Conservation (phyloP, 805 yeast species). For the Scheffersomyces amazonensis region DNA sequence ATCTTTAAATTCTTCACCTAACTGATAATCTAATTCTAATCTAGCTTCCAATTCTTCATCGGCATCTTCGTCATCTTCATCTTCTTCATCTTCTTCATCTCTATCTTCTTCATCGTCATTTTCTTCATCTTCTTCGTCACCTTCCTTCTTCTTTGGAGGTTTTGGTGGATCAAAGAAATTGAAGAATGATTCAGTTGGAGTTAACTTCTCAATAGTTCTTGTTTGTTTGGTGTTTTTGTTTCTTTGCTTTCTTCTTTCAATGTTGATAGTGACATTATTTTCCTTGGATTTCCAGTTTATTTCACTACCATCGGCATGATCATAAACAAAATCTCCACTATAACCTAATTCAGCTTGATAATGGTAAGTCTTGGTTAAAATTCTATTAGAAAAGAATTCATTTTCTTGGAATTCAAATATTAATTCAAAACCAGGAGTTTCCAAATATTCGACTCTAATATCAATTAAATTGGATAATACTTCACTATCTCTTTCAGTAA, state of each 20-base stretch:
- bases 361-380: slow-evolving; percentile 81
- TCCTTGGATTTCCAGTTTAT: slow-evolving; percentile 83
- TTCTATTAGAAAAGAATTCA: slow-evolving; percentile 70
- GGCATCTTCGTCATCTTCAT: slow-evolving; percentile 60
- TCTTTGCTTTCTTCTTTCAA: slow-evolving; percentile 96
- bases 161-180: slow-evolving; percentile 93
- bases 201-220: slow-evolving; percentile 88
- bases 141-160: slow-evolving; percentile 49
- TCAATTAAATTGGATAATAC: slow-evolving; percentile 68
- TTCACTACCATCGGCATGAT: slow-evolving; percentile 89
- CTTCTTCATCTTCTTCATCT: slow-evolving; percentile 39
- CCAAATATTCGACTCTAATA: slow-evolving; percentile 74
- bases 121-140: slow-evolving; percentile 48
- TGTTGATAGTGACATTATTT: slow-evolving; percentile 75
- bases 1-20: slow-evolving; percentile 96
- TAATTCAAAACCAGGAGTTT: slow-evolving; percentile 84
- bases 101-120: slow-evolving; percentile 47
- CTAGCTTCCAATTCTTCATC: slow-evolving; percentile 75
- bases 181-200: slow-evolving; percentile 95
- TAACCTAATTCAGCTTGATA: slow-evolving; percentile 93
- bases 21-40: slow-evolving; percentile 87
- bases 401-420: slow-evolving; percentile 77
- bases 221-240: slow-evolving; percentile 96
- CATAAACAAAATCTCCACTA: slow-evolving; percentile 94
- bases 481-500: slow-evolving; percentile 87